phyloP scores from a whole-genome alignment of 306 rosid species.

The Trichosanthes cucumerina region DNA sequence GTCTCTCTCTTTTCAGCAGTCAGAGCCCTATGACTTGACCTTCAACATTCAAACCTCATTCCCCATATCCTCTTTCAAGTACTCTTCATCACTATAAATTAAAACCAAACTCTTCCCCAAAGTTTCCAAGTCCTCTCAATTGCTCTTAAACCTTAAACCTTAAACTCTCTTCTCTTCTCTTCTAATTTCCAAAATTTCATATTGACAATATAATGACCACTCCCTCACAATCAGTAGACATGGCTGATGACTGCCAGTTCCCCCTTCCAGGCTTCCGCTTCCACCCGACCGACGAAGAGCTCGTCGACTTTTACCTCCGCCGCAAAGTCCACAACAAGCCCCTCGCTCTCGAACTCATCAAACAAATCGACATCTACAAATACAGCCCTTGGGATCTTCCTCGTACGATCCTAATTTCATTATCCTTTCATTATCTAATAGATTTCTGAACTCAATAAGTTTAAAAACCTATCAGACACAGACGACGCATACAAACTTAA shows the following conservation, averaged over 20 bases:
- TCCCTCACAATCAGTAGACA: not conserved
- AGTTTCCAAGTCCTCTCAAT: no score
- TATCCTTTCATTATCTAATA: no score
- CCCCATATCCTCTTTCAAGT: not conserved
- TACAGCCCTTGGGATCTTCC: slow-evolving; percentile 51
- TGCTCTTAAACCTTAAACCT: not conserved
- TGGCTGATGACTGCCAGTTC: not conserved
- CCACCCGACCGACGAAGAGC: slow-evolving; percentile 93
- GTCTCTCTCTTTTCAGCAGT: not conserved
- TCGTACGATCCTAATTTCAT: slow-evolving; percentile 50
- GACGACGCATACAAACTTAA: no score
- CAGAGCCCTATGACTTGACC: slow-evolving; percentile 1
- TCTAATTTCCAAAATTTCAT: no score
- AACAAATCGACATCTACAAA: slow-evolving; percentile 69
- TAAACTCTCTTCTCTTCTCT: not conserved
- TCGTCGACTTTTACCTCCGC: slow-evolving; percentile 65
- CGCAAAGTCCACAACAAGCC: slow-evolving; percentile 64
- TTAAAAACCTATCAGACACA: no score
- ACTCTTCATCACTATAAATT: not conserved
- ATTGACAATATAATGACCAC: no score
- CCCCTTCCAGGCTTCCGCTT: slow-evolving; percentile 85
- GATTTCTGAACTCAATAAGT: no score
- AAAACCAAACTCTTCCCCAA: not conserved
- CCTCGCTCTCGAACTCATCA: slow-evolving; percentile 53
- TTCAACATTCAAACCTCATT: not conserved